Evolutionary conservation across 768 basidiomycete species (phyloP).

Genomic region (Vararia minispora): DNA sequence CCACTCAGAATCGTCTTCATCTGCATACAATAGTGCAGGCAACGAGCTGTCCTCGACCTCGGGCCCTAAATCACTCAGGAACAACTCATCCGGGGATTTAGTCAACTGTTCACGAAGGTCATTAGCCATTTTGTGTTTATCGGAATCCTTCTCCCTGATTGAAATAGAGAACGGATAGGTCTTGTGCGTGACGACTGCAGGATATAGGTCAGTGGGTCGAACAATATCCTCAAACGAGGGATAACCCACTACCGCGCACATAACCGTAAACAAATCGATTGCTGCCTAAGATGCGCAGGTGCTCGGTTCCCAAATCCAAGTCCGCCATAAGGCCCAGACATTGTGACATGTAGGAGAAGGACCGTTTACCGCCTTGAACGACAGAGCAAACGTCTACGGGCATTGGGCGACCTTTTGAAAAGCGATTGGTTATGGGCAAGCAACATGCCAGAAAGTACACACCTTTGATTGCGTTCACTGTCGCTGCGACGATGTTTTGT

Average conservation of each 20-base stretch:
- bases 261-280: slow-evolving; percentile 66
- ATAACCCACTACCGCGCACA: slow-evolving; percentile 49
- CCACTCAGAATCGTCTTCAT: slow-evolving; percentile 51
- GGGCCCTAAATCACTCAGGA: slow-evolving; percentile 7
- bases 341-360: slow-evolving; percentile 77
- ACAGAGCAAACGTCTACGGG: slow-evolving; percentile 69
- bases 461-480: slow-evolving; percentile 79
- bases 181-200: slow-evolving; percentile 45
- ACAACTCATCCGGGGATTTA: slow-evolving; percentile 11
- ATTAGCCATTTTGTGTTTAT: slow-evolving; percentile 64
- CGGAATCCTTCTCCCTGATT: slow-evolving; percentile 54
- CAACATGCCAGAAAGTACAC: neutral
- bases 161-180: slow-evolving; percentile 61
- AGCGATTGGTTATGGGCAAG: too few relatives aligned
- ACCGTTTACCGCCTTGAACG: slow-evolving; percentile 50
- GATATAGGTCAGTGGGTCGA: neutral
- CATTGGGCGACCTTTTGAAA: slow-evolving; percentile 53
- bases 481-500: slow-evolving; percentile 57
- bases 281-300: slow-evolving; percentile 82
- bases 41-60: slow-evolving; percentile 18
- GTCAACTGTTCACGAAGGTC: slow-evolving; percentile 28
- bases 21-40: slow-evolving; percentile 35
- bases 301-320: slow-evolving; percentile 72
- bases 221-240: neutral
- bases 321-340: slow-evolving; percentile 80